These are phyloP conservation scores for Pulveroboletus sp. DNA, from an alignment of 768 basidiomycete species.

Conservation along the genomic window DNA sequence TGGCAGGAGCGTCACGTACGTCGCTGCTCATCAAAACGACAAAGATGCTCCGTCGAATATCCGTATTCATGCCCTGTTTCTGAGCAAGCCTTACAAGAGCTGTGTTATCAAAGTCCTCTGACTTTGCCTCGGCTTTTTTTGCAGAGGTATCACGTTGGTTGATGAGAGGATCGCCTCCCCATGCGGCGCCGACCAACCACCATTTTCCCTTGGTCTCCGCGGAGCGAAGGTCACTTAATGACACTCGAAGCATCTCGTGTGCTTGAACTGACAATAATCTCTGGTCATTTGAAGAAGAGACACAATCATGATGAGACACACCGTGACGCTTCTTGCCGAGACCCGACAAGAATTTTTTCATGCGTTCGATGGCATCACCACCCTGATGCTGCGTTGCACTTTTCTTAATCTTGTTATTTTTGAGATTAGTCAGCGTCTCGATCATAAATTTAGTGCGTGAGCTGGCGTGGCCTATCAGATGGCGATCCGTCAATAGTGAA, in stretches of 20 bases:
- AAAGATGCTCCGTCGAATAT: slow-evolving; percentile 88
- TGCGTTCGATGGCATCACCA: slow-evolving; percentile 71
- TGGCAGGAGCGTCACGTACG: slow-evolving; percentile 43
- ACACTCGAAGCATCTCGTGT: slow-evolving; percentile 84
- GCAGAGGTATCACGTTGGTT: slow-evolving; percentile 48
- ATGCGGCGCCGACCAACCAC: slow-evolving; percentile 98
- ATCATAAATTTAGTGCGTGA: slow-evolving; percentile 95
- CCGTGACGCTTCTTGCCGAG: slow-evolving; percentile 77
- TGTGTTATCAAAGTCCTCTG: slow-evolving; percentile 34
- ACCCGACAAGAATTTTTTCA: slow-evolving; percentile 84
- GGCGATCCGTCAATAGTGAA: background rate
- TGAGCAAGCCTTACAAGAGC: slow-evolving; percentile 76
- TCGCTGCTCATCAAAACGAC: slow-evolving; percentile 95
- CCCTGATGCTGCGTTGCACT: slow-evolving; percentile 66
- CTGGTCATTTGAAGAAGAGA: background rate
- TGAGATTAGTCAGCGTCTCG: slow-evolving; percentile 88
- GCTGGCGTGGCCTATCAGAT: slow-evolving; percentile 37
- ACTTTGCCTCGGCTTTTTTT: slow-evolving; percentile 19
- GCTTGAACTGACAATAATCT: slow-evolving; percentile 56
- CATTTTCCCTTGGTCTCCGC: slow-evolving; percentile 91
- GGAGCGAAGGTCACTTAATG: slow-evolving; percentile 79
- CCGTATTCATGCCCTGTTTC: slow-evolving; percentile 98
- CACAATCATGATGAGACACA: slow-evolving; percentile 23
- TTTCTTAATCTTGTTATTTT: slow-evolving; percentile 83
- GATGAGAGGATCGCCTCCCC: slow-evolving; percentile 87